Evolutionary conservation across 1,284 basidiomycete genomes (phyloP), one percentile per base, ranked within the genome.

Genomic region (Cryptococcus sp.): DNA sequence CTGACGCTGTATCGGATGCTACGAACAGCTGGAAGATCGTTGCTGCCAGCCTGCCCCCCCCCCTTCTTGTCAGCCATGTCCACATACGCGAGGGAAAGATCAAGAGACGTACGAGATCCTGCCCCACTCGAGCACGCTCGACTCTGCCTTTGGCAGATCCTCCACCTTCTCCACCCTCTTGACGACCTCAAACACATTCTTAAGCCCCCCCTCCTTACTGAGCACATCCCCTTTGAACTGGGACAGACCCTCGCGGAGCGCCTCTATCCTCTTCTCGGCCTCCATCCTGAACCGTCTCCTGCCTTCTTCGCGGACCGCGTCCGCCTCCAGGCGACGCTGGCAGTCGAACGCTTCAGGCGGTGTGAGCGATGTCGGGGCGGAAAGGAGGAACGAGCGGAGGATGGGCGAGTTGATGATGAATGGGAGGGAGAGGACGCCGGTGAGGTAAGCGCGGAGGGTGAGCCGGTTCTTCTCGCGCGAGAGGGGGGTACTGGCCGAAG

Each of bases 1-100:
- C 89, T 3, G 93, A 95, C 11, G 93, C 89, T 56, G 87, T 88
- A 76, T 99, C 95, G 15, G 91, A 85, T 0, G 95, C 95, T 37
- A 97, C 85, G 67, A 94, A 95, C 47, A 91, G 85, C 65, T 95
- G 91, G 75, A 98, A 99, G 50, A 98, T 86, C 3, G 95, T 96
- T 4, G 94, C 95, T 0, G 95, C 96, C 59, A 97, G 79, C 37
- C 91, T 86, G 64, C 20, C 13, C 28, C 11, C 12, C 37, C 39
- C 2, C 20, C 28, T 38, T 24, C 18, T 40, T 9, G 48, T 18
- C 33, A 42, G 16, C 20, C 7, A 15, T 18, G 21, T 7, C 4
- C 20, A n/a, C 12, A 11, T 23, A 21, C 11, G 13, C 9, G 36
- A n/a, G n/a, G 3, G n/a, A 47, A 43, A 21, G 18, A 51, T 40